Evolutionary conservation across 306 rosid genomes (phyloP), one percentile per base, ranked within the genome.

Genomic region (Lotus japonicus): DNA sequence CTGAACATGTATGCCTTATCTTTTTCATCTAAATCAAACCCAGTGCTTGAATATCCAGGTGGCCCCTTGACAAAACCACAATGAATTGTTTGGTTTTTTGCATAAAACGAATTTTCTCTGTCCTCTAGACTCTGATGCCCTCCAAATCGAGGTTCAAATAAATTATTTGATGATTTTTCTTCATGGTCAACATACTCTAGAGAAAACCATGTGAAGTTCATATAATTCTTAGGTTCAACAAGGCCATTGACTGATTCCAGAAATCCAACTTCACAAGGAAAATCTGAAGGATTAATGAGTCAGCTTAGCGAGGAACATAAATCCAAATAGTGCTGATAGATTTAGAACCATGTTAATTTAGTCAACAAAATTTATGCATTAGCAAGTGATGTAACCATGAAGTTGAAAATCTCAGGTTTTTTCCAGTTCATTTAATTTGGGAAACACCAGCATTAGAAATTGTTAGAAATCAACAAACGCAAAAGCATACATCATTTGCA

Each of bases 1-100:
- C 84, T 94, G 78, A 88, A 88, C 76, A 88, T 75, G 81, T 90
- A 90, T 76, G 58, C 82, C 88, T 75, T 84, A 72, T 94, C 98
- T 74, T 86, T 94, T 86, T 94, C 98, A 52, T 92, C 59, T 85
- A 94, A 78, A 77, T 94, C 98, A 80, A 94, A 94, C 43, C 98
- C 98, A 58, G 98, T 88, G 69, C 94, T 88, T 60, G 84, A 66
- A 58, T 76, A 82, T 68, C 87, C 95, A 81, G 84, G 66, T 65
- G 97, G 96, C 56, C 95, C 92, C 82, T 74, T 85, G 59, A 94
- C 84, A 79, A 94, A 90, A 70, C 98, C 98, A 56, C 98, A 94
- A 26, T 85, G 85, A 70, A 94, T 83, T 23, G 83, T 86, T 73
- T 94, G 94, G 84, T 88, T 96, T 58, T 42, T 84, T 10, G 96